Evolutionary conservation across 805 yeast species (phyloP), one percentile per base, ranked within the genome.

Genomic region (Metschnikowia peoriensis): DNA sequence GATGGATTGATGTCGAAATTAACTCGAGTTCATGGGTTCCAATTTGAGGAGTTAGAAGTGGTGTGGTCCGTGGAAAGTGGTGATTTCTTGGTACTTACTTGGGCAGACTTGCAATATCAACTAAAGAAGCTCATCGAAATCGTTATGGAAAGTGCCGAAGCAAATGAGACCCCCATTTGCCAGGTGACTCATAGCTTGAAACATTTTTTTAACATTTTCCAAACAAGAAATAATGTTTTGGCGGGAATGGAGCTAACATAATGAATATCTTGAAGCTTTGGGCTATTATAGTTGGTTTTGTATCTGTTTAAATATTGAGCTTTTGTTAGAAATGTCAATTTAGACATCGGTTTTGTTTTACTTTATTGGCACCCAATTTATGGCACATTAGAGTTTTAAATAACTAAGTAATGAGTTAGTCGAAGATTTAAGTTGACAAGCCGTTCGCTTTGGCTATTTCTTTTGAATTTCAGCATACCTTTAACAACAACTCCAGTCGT

Each of bases 61-160:
- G 28, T 14, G 7, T 50, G 53, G 53, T 12, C 7, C 6, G 22
- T 28, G 5, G 22, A 40, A 40, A 6, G 12, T 1, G 51, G 47
- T 8, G 51, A 48, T 48, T 9, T 42, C 7, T 43, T 48, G 40
- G 14, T 42, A 6, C 16, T 39, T 16, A 42, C 51, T 2, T 43
- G 47, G 51, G 34, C 38, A 6, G 39, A 38, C 14, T 28, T 38
- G 12, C 28, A 28, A 1, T 12, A 6, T 7, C 6, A 17, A 27
- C 7, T 42, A 7, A n/a, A 12, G 32, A 34, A 38, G 3, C 29
- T 43, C 2, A 17, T 48, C n/a, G 38, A 43, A 1, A 38, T 43
- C 12, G 44, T 43, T 12, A 27, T 48, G 29, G 35, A 38, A 6
- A 38, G 38, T 22, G 51, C 46, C 9, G 40, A 38, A 6, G n/a